These are phyloP conservation scores for Ceratobasidium papillatum DNA, from an alignment of 1,284 basidiomycete genomes.

Conservation along the genomic window DNA sequence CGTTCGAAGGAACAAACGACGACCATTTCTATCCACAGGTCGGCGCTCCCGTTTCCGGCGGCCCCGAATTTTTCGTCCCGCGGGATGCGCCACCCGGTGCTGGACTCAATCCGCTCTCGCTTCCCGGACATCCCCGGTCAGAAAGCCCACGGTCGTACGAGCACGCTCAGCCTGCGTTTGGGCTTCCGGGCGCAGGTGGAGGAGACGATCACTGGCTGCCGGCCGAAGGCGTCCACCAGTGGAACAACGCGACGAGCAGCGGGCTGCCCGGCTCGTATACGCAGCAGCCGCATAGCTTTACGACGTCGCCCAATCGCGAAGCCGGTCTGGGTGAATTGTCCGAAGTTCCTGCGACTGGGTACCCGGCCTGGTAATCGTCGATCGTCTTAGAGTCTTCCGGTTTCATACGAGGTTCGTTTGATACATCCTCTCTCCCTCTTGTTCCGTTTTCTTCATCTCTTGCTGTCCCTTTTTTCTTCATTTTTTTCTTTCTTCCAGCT, in stretches of 20 bases:
- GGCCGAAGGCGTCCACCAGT: slow-evolving; percentile 11
- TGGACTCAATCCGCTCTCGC: slow-evolving; percentile 20
- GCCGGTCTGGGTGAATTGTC: slow-evolving; percentile 11
- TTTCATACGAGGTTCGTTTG: slow-evolving; percentile 11
- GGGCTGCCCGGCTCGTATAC: slow-evolving; percentile 35
- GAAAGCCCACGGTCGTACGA: slow-evolving; percentile 33
- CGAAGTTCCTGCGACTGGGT: slow-evolving; percentile 36
- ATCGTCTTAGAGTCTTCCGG: slow-evolving; percentile 11
- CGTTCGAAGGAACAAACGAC: slow-evolving; percentile 5
- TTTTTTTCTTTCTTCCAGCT: slow-evolving; percentile 1
- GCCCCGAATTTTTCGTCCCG: slow-evolving; percentile 30
- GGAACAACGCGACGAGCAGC: slow-evolving; percentile 26
- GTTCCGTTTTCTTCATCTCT: neutral
- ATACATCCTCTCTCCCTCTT: slow-evolving; percentile 2
- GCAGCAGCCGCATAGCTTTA: slow-evolving; percentile 5
- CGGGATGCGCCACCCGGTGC: slow-evolving; percentile 15
- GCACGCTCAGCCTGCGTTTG: neutral
- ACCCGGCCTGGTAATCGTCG: slow-evolving; percentile 21
- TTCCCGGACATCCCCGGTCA: slow-evolving; percentile 15
- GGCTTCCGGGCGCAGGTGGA: neutral
- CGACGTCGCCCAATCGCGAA: slow-evolving; percentile 24
- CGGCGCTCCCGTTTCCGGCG: slow-evolving; percentile 9
- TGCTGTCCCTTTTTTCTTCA: neutral
- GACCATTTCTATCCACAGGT: slow-evolving; percentile 17
- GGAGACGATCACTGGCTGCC: slow-evolving; percentile 10